These are phyloP conservation scores for Bryoerythrophyllum caledonicum DNA, from an alignment of 225 moss, liverwort and hornwort genomes.

Conservation along the genomic window DNA sequence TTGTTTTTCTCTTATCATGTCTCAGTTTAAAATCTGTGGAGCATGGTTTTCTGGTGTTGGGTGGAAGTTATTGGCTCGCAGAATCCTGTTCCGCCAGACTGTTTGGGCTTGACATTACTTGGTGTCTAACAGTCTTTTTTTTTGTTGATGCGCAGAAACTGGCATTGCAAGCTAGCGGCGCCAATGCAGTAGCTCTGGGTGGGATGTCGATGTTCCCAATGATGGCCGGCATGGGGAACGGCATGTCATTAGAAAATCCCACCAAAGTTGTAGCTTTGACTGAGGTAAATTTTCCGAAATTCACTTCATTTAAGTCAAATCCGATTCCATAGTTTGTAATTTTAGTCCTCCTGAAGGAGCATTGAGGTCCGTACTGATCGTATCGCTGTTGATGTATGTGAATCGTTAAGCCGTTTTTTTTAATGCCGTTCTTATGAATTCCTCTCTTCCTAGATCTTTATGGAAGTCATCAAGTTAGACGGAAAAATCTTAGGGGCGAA, in stretches of 20 bases:
- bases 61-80: background rate
- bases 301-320: background rate
- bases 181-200: conserved; percentile 68
- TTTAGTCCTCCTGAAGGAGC: background rate
- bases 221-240: conserved; percentile 65
- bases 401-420: background rate
- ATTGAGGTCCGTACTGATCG: background rate
- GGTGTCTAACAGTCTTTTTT: background rate
- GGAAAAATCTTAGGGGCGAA: background rate
- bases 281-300: conserved; percentile 33
- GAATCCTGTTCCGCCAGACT: background rate
- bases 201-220: conserved; percentile 72
- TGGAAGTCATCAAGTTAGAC: background rate
- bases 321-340: background rate
- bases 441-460: background rate
- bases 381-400: background rate
- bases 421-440: background rate
- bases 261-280: conserved; percentile 67
- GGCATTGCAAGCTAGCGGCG: conserved; percentile 69
- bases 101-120: background rate
- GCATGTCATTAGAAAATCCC: conserved; percentile 51
- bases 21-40: background rate
- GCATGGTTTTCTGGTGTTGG: conserved; percentile 3
- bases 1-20: background rate
- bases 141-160: conserved; percentile 48